Base-by-base conservation (phyloP, 140 eudicot species). In the Anethum foeniculum region DNA sequence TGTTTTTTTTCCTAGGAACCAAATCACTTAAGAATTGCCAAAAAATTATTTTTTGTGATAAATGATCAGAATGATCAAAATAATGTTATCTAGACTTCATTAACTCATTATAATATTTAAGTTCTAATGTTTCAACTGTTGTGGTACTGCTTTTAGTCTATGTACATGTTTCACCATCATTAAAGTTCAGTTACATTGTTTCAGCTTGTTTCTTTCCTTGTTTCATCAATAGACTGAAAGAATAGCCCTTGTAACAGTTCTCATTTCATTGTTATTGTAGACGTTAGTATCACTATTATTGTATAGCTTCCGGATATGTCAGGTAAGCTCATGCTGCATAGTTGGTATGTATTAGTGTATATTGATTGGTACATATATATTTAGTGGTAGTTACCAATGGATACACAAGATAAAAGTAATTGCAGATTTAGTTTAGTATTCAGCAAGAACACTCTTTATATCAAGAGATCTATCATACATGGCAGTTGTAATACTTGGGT, bases 311-410 rank as follows among this genome's bases (percentile, higher is more conserved):
- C 11, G 71, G 19, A 10, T 28, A 7, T 64, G 41, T 13, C 73
- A 12, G 73, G 73, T 27, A 65, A 65, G 72, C 38, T 12, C 73
- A 65, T 65, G 21, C 73, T 65, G 41, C 73, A 65, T 28, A 65
- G 72, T 30, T 65, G 21, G 15, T 65, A 65, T 11, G 15, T 65
- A 14, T 64, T 28, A 65, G 72, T 65, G 39, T 28, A 28, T 28
- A 65, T 65, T 7, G 12, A 10, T 62, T 3, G 21, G 34, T 15
- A 11, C 39, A 65, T 11, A 65, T 11, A 64, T 65, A 65, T 27
- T 65, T 65, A 4, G 39, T 30, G 8, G 6, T 65, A 65, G 16
- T 65, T 30, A 32, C 39, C 41, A 67, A 67, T 1, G 10, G 41
- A 12, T 4, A 6, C 69, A 15, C 41, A 30, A 15, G 73, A 67